These are phyloP conservation scores for Gaertneriomyces sp. DNA, from an alignment of 192 early-diverging fungal species.

Conservation along the genomic window DNA sequence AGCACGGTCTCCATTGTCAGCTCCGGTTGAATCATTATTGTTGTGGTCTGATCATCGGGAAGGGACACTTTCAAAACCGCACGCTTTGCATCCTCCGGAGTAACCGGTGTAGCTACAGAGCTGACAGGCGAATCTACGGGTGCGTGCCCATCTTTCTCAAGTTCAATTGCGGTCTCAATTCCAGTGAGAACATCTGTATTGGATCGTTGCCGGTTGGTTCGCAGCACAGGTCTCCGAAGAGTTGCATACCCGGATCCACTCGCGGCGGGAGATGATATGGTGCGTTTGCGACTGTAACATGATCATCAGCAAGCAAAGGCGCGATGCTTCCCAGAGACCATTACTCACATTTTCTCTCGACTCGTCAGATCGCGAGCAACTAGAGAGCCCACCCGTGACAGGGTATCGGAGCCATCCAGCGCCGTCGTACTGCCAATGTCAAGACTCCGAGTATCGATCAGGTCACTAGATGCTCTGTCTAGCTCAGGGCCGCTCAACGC, in stretches of 20 bases:
- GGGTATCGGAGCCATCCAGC: not conserved
- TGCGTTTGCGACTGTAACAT: constrained; percentile 32
- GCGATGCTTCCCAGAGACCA: not conserved
- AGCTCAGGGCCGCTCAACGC: too few species aligned
- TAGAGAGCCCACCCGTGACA: constrained; percentile 11
- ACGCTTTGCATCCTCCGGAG: constrained; percentile 20
- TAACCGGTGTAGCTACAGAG: not conserved
- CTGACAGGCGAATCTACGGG: not conserved
- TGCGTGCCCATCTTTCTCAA: not conserved
- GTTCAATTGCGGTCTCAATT: constrained; percentile 27
- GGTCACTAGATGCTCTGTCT: too few species aligned
- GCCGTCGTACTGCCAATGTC: too few species aligned
- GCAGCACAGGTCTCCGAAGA: constrained; percentile 21
- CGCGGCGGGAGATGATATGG: constrained; percentile 30
- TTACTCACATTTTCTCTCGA: constrained; percentile 24
- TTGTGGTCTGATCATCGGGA: constrained; percentile 32
- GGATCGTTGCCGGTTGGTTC: constrained; percentile 30
- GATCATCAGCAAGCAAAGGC: not conserved
- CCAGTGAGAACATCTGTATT: constrained; percentile 24
- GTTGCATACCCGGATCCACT: constrained; percentile 11
- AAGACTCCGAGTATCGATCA: too few species aligned
- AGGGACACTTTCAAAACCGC: constrained; percentile 30
- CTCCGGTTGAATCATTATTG: constrained; percentile 34
- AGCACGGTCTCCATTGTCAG: constrained; percentile 43
- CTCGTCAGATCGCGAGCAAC: constrained; percentile 4